phyloP scores from a whole-genome alignment of 345 rosid genomes.

The Acer negundo region DNA sequence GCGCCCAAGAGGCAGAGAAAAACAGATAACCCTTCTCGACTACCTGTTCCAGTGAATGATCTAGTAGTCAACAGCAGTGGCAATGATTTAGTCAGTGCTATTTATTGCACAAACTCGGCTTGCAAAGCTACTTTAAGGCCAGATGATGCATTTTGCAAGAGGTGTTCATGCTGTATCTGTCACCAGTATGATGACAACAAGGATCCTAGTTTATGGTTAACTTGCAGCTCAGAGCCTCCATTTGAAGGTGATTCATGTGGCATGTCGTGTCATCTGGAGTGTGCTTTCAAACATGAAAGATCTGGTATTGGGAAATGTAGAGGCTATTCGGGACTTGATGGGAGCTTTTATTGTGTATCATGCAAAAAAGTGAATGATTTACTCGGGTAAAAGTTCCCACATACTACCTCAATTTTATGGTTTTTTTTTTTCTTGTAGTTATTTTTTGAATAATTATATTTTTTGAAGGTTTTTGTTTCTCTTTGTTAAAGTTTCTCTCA shows the following conservation, averaged over 20 bases:
- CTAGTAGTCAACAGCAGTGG: slow-evolving; percentile 20
- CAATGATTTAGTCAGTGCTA: slow-evolving; percentile 33
- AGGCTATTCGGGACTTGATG: slow-evolving; percentile 54
- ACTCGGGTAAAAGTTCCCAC: slow-evolving; percentile 58
- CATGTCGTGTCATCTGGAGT: slow-evolving; percentile 86
- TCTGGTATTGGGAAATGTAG: slow-evolving; percentile 65
- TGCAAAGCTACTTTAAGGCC: slow-evolving; percentile 70
- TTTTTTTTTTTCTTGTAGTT: background rate
- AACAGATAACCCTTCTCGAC: slow-evolving; percentile 57
- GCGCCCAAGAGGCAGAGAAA: slow-evolving; percentile 67
- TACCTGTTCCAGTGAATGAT: slow-evolving; percentile 43
- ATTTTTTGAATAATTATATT: background rate
- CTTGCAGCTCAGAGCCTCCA: slow-evolving; percentile 73
- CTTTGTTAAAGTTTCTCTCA: background rate
- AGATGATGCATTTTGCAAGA: slow-evolving; percentile 70
- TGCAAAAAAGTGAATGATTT: slow-evolving; percentile 85
- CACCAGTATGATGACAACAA: slow-evolving; percentile 82
- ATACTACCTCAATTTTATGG: background rate
- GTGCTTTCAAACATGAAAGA: slow-evolving; percentile 69
- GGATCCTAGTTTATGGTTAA: slow-evolving; percentile 93
- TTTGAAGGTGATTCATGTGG: slow-evolving; percentile 71
- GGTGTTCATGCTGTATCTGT: slow-evolving; percentile 94
- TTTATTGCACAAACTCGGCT: slow-evolving; percentile 81
- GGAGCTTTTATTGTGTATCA: slow-evolving; percentile 67
- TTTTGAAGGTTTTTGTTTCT: background rate